Percentiles rank a stretch among this genome's conserved stretches.
Evolutionary conservation across 2,329 filamentous ascomycete species (phyloP).

Genomic region (Dissoconium aciculare): DNA sequence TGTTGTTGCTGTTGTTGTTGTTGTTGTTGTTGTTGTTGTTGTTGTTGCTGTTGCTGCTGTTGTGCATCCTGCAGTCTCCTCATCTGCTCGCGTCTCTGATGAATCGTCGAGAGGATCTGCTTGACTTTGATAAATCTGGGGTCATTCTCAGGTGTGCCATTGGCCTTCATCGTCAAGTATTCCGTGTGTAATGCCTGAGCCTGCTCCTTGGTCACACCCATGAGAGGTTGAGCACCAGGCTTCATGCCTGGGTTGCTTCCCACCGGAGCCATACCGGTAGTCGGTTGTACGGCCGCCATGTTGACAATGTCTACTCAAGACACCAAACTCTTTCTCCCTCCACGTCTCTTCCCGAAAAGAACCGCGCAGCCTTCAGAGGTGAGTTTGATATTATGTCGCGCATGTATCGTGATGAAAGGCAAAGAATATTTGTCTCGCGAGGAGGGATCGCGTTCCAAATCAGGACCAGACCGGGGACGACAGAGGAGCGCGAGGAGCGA

Average conservation of each 20-base stretch:
- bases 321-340: too few species aligned
- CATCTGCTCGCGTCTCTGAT: constrained; percentile 29
- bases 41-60: constrained; percentile 26
- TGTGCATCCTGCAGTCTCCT: constrained; percentile 36
- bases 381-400: too few species aligned
- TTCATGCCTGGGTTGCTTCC: constrained; percentile 29
- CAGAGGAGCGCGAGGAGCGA: too few species aligned
- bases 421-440: too few species aligned
- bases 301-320: constrained; percentile 3
- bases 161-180: constrained; percentile 76
- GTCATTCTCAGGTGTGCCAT: constrained; percentile 65
- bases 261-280: constrained; percentile 9
- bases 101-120: constrained; percentile 57
- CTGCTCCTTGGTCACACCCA: constrained; percentile 59
- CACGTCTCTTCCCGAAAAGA: too few species aligned
- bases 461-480: too few species aligned
- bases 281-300: constrained; percentile 11
- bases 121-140: constrained; percentile 77
- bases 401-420: too few species aligned
- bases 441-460: too few species aligned
- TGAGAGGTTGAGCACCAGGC: not conserved
- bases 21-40: constrained; percentile 31
- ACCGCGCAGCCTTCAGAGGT: too few species aligned
- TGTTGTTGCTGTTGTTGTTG: constrained; percentile 40
- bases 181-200: constrained; percentile 66